These are phyloP conservation scores for Novymonas esmeraldas DNA, from an alignment of 208 protist genomes.

Conservation along the genomic window DNA sequence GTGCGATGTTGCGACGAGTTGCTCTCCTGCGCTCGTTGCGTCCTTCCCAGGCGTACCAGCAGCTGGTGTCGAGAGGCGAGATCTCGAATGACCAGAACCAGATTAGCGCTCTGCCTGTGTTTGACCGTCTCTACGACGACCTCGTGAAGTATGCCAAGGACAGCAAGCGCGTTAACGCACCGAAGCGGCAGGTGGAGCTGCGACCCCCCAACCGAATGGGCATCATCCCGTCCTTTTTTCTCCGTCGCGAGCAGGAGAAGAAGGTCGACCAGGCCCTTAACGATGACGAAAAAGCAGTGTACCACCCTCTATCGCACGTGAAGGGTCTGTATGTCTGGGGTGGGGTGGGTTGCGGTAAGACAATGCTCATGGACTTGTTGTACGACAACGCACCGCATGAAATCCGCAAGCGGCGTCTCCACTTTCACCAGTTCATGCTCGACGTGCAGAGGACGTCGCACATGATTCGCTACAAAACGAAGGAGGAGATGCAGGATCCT, in stretches of 20 bases:
- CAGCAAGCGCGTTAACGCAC: slow-evolving; percentile 32
- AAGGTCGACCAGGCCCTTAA: slow-evolving; percentile 61
- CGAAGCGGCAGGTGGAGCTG: slow-evolving; percentile 68
- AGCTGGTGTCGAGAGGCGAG: slow-evolving; percentile 44
- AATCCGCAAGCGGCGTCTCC: slow-evolving; percentile 90
- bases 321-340: slow-evolving; percentile 95
- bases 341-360: slow-evolving; percentile 97
- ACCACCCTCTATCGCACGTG: slow-evolving; percentile 81
- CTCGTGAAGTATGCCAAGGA: slow-evolving; percentile 59
- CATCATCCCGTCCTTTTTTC: slow-evolving; percentile 79
- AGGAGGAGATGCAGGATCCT: slow-evolving; percentile 50
- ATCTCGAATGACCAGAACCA: slow-evolving; percentile 73
- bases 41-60: slow-evolving; percentile 65
- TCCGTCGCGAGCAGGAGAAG: slow-evolving; percentile 74
- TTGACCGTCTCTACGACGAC: slow-evolving; percentile 85
- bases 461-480: slow-evolving; percentile 62
- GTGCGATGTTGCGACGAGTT: slow-evolving; percentile 57
- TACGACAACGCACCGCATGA: slow-evolving; percentile 78
- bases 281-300: slow-evolving; percentile 37
- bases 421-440: slow-evolving; percentile 97
- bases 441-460: slow-evolving; percentile 92
- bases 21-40: slow-evolving; percentile 34
- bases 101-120: slow-evolving; percentile 62
- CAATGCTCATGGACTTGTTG: slow-evolving; percentile 96
- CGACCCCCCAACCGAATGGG: slow-evolving; percentile 84